phyloP scores from a whole-genome alignment of 1,139 yeast genomes.

The Geotrichum europaeum region DNA sequence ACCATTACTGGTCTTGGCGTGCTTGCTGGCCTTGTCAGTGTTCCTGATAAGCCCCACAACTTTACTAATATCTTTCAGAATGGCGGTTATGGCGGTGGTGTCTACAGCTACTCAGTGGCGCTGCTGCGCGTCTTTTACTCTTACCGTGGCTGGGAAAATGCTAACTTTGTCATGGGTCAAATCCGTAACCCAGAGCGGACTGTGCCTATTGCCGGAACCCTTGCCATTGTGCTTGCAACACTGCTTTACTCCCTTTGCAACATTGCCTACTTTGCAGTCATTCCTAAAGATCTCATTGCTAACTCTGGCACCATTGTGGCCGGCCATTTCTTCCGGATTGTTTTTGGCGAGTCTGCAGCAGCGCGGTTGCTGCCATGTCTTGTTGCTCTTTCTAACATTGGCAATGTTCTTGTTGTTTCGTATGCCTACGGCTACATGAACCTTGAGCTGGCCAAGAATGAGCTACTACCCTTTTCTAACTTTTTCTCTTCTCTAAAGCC shows the following conservation, averaged over 20 bases:
- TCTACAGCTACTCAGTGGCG: slow-evolving; percentile 42
- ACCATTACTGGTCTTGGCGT: slow-evolving; percentile 66
- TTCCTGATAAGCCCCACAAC: slow-evolving; percentile 27
- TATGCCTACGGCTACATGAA: slow-evolving; percentile 71
- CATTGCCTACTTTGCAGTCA: slow-evolving; percentile 66
- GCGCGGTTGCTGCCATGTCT: slow-evolving; percentile 58
- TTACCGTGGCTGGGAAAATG: slow-evolving; percentile 65
- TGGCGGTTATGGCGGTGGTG: slow-evolving; percentile 33
- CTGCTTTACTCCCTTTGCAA: slow-evolving; percentile 62
- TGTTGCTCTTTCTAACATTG: slow-evolving; percentile 66
- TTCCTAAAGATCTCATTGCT: slow-evolving; percentile 60
- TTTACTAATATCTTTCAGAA: slow-evolving; percentile 27
- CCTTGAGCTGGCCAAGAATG: slow-evolving; percentile 67
- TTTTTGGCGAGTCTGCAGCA: slow-evolving; percentile 56
- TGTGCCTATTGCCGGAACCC: slow-evolving; percentile 63
- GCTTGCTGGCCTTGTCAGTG: slow-evolving; percentile 24
- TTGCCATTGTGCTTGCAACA: slow-evolving; percentile 56
- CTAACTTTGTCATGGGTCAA: slow-evolving; percentile 76
- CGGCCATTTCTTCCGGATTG: slow-evolving; percentile 63
- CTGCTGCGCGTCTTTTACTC: slow-evolving; percentile 54
- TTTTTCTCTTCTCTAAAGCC: slow-evolving; percentile 47
- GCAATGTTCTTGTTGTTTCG: slow-evolving; percentile 71
- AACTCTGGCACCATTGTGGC: slow-evolving; percentile 68
- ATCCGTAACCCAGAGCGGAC: slow-evolving; percentile 64
- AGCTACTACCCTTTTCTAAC: slow-evolving; percentile 62